Evolutionary conservation across 140 eudicot species (phyloP).

Genomic region (Bidens hawaiensis): DNA sequence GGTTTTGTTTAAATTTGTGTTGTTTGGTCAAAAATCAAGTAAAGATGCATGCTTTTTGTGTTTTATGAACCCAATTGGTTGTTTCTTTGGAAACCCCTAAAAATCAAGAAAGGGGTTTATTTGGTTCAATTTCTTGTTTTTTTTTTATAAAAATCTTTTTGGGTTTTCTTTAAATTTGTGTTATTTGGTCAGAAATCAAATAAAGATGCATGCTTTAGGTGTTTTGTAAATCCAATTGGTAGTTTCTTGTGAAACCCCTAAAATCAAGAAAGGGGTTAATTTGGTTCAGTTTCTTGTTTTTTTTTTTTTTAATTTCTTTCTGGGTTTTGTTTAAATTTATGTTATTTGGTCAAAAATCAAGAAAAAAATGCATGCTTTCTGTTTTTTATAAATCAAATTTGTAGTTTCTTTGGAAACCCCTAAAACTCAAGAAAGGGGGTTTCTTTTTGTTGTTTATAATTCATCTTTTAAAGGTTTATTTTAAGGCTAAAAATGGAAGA

Average conservation of each 20-base stretch:
- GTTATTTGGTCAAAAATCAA: conserved; percentile 1
- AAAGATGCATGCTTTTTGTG: neutral
- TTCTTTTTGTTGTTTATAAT: conserved; percentile 14
- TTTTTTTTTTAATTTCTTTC: neutral
- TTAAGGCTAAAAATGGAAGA: conserved; percentile 51
- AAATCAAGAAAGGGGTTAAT: conserved; percentile 3
- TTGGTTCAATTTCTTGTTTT: conserved; percentile 10
- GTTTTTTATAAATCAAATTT: neutral
- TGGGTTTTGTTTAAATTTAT: conserved; percentile 14
- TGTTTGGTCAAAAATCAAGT: no score
- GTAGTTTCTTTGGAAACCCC: conserved; percentile 9
- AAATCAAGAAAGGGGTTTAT: conserved; percentile 5
- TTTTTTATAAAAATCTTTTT: neutral
- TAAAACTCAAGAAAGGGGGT: neutral
- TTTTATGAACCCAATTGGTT: no score
- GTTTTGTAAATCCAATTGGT: no score
- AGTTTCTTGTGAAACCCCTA: conserved; percentile 1
- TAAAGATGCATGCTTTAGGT: neutral
- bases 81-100: conserved; percentile 2
- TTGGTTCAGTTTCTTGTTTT: conserved; percentile 3
- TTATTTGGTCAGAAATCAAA: conserved; percentile 1
- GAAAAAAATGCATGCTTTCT: neutral
- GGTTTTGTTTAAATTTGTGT: no score
- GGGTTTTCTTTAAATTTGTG: conserved; percentile 12
- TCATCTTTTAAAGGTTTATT: neutral